phyloP scores from a whole-genome alignment of 768 basidiomycete species.

The Panaeolus papilionaceus region DNA sequence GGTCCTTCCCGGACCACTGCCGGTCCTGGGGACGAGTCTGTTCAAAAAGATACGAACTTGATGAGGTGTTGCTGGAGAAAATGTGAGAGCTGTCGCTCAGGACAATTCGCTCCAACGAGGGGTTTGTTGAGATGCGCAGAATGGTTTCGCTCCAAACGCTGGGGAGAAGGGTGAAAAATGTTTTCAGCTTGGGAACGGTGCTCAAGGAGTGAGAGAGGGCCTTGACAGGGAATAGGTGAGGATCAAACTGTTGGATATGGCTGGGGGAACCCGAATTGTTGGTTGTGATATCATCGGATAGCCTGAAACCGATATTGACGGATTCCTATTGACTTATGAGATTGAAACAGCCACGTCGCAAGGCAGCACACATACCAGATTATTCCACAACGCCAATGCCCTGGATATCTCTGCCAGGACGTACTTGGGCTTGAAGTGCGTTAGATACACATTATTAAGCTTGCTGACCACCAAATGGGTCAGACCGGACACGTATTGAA shows the following conservation, averaged over 20 bases:
- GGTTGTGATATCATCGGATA: conserved; percentile 50
- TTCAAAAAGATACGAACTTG: conserved; percentile 16
- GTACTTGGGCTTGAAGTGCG: conserved; percentile 50
- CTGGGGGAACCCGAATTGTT: conserved; percentile 24
- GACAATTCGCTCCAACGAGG: conserved; percentile 52
- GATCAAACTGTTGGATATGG: conserved; percentile 11
- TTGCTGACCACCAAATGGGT: conserved; percentile 60
- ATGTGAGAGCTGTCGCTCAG: conserved; percentile 33
- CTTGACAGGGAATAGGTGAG: conserved; percentile 35
- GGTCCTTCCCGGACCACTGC: conserved; percentile 25
- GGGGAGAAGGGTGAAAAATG: conserved; percentile 59
- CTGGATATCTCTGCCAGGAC: conserved; percentile 53
- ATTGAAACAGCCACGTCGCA: background rate
- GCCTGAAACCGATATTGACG: conserved; percentile 59
- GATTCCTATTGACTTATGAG: conserved; percentile 46
- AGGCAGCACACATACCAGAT: conserved; percentile 48
- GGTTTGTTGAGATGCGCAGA: conserved; percentile 55
- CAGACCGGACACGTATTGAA: conserved; percentile 44
- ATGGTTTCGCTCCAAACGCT: conserved; percentile 64
- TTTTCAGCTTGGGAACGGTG: conserved; percentile 48
- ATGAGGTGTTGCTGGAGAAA: conserved; percentile 10
- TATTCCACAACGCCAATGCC: conserved; percentile 47
- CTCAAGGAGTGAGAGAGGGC: conserved; percentile 42
- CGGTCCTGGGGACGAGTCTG: conserved; percentile 3
- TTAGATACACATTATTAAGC: conserved; percentile 56